Percentiles rank a stretch among this genome's conserved stretches.
Conservation (phyloP, 2,329 filamentous ascomycete species). For the Xylaria sp. region DNA sequence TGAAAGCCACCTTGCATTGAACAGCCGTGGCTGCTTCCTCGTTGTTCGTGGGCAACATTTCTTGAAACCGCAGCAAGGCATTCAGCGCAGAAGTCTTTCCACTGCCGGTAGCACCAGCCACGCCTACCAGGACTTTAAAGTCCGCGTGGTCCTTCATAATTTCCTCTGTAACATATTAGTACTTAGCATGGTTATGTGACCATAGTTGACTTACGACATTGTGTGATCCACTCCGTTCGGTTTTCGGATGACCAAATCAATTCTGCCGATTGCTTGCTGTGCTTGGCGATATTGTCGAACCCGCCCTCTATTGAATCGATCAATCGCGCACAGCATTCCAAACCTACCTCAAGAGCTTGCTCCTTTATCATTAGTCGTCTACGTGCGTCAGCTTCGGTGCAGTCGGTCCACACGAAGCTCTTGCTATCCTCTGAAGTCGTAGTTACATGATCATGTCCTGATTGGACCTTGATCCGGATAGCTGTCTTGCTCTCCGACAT, state of each 20-base stretch:
- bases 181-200: neutral
- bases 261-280: neutral
- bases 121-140: constrained; percentile 42
- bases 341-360: constrained; percentile 6
- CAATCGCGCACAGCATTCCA: constrained; percentile 8
- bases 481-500: neutral
- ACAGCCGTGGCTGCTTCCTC: constrained; percentile 47
- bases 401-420: constrained; percentile 4
- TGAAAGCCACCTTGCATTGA: constrained; percentile 44
- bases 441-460: neutral
- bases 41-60: constrained; percentile 49
- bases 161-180: constrained; percentile 8
- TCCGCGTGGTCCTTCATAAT: constrained; percentile 22
- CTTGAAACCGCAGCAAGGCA: constrained; percentile 38
- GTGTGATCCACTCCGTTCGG: constrained; percentile 11
- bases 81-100: constrained; percentile 47
- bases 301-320: neutral
- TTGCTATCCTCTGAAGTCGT: neutral
- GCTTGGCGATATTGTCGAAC: constrained; percentile 2
- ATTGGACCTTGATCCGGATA: neutral
- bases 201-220: constrained; percentile 16
- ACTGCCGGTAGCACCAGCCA: constrained; percentile 44
- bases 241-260: constrained; percentile 18
- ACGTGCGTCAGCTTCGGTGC: neutral
- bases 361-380: constrained; percentile 21